Base-by-base conservation (phyloP, 306 rosid species). In the Rosa rugosa region DNA sequence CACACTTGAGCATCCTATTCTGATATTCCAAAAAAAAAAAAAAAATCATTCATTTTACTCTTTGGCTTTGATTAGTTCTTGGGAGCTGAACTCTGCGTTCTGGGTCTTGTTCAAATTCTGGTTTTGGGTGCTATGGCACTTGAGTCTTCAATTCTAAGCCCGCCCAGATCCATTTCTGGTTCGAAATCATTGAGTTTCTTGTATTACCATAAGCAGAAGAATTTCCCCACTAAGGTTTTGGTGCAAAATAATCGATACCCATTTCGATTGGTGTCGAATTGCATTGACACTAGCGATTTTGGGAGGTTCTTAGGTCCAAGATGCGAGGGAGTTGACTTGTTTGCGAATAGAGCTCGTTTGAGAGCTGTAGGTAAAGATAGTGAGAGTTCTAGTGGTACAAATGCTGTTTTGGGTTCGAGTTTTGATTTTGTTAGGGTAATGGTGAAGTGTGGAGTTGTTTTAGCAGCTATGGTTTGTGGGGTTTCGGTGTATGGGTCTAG, bases 381-480 rank as follows among this genome's bases (percentile, higher is more conserved):
- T 70, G 83, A 84, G 69, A 79, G 76, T 87, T 76, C 53, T 72
- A 57, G 75, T 3, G 67, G 73, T 53, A 54, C 47, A 10, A 85
- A 78, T 81, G 85, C 31, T 83, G 84, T 49, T 75, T 77, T 81
- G 5, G 80, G 85, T 76, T 78, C 44, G 27, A 89, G 71, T 74
- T 77, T 79, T 57, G 83, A 82, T 42, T 83, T 86, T 54, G 69
- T 88, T 50, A 42, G 72, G 54, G 89, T 71, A 34, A 71, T 88
- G 70, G 79, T 87, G 66, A 90, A 83, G 86, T 72, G 80, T 44
- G 96, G 97, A 47, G 46, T 90, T 45, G 84, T 92, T 77, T 71
- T 92, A 67, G 91, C 86, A 63, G 97, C 97, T 36, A 75, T 88
- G 77, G 87, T 92, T 75, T 91, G 87, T 76, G 97, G 91, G 80